Conservation (phyloP, 495 filamentous ascomycete genomes). For the Friedmanniomyces simplex region DNA sequence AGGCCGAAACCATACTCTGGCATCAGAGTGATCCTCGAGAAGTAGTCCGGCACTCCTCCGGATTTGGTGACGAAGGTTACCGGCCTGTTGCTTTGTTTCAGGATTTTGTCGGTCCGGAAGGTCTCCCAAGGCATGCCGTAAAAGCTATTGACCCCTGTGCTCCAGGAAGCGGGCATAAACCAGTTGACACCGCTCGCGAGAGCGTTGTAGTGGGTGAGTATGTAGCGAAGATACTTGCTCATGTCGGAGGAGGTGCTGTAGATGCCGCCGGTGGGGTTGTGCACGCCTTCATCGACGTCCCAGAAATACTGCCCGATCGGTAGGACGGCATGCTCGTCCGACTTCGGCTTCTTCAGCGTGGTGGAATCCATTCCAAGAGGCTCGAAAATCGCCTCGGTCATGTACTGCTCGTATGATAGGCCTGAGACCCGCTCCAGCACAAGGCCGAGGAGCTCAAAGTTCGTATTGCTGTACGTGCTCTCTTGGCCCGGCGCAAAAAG, state of each 20-base stretch:
- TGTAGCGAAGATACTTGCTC: constrained; percentile 25
- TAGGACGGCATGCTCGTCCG: constrained; percentile 27
- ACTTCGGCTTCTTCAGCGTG: constrained; percentile 19
- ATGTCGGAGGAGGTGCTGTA: constrained; percentile 28
- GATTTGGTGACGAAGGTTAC: constrained; percentile 29
- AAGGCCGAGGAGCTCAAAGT: constrained; percentile 29
- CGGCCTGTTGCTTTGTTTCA: constrained; percentile 19
- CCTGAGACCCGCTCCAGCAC: constrained; percentile 26
- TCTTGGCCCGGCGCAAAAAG: constrained; percentile 30
- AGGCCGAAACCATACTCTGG: constrained; percentile 31
- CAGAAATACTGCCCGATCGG: constrained; percentile 26
- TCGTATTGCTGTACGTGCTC: constrained; percentile 30
- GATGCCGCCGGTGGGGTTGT: constrained; percentile 29
- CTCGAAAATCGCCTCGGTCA: constrained; percentile 26
- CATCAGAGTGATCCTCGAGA: constrained; percentile 21
- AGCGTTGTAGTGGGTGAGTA: constrained; percentile 30
- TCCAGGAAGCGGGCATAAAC: constrained; percentile 23
- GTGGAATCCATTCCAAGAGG: constrained; percentile 26
- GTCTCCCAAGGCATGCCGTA: constrained; percentile 35
- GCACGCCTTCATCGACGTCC: constrained; percentile 27
- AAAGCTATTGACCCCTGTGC: constrained; percentile 19
- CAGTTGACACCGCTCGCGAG: constrained; percentile 29
- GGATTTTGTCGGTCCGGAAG: constrained; percentile 24
- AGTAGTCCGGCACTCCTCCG: constrained; percentile 27
- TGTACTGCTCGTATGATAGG: constrained; percentile 24